Evolutionary conservation across 2,329 filamentous ascomycete genomes (phyloP), one percentile per base, ranked within the genome.

Genomic region (Pseudogymnoascus sp.): DNA sequence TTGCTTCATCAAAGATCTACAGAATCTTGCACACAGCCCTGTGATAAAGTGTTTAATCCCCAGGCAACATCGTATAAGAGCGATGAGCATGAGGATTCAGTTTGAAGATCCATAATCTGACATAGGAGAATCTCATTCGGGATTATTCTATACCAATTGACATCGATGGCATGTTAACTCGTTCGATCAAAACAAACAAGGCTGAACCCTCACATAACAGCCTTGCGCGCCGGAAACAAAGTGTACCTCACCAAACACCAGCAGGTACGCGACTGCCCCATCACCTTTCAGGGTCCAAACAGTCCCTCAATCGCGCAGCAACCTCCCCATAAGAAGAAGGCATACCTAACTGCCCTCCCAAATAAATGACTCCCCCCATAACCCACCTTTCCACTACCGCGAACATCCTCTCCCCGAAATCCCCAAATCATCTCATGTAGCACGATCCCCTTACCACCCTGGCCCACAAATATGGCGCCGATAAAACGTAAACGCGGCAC

Each of bases 381-480:
- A 57, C 7, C 51, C 51, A 57, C 51, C 26, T 10, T 8, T 34
- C 51, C 51, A 57, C 51, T 21, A 18, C 29, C 16, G n/a, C 51
- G 51, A 34, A 34, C 51, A 57, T 21, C 51, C 29, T 57, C 29
- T 29, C 16, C 14, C 29, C 7, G 26, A 57, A 14, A 7, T 1
- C 51, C 23, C 14, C 7, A 31, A 31, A 5, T 21, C 51, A 5
- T 34, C 29, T 54, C 29, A 57, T 57, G 51, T 57, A 57, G 51
- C 51, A 54, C 51, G 16, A 18, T 57, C 34, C 26, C 21, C 2
- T 54, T 54, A 4, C 29, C 51, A 57, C 29, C 51, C 51, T 34
- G 51, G 51, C 51, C 51, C 51, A 57, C 51, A 57, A 57, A 57
- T 57, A 57, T 57, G 51, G 51, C 51, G 51, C 51, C 29, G 51